Evolutionary conservation across 148 eudicot species (phyloP).

Genomic region (Camellia sinensis): DNA sequence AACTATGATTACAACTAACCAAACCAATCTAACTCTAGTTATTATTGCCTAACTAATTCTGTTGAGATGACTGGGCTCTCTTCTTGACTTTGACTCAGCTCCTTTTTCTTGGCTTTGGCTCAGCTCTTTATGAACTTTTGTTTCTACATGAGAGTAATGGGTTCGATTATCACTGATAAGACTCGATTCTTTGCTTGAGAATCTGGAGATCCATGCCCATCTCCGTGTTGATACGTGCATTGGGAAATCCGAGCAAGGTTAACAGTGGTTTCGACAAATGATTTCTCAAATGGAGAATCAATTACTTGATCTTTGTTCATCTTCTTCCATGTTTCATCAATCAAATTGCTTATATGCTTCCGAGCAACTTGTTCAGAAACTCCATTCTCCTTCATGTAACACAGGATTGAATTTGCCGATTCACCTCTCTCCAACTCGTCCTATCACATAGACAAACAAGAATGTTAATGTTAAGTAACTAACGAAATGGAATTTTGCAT

Average conservation of each 20-base stretch:
- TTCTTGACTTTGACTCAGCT: too few relatives aligned
- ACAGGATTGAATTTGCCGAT: conserved; percentile 24
- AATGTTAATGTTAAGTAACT: too few relatives aligned
- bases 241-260: conserved; percentile 33
- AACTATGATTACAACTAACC: too few relatives aligned
- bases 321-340: conserved; percentile 31
- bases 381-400: conserved; percentile 29
- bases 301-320: conserved; percentile 18
- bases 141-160: conserved; percentile 18
- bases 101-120: too few relatives aligned
- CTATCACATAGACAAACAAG: too few relatives aligned
- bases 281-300: conserved; percentile 1
- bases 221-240: conserved; percentile 35
- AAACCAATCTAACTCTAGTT: too few relatives aligned
- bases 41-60: too few relatives aligned
- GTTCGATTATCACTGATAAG: conserved; percentile 24
- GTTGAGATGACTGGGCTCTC: too few relatives aligned
- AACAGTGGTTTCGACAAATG: conserved; percentile 15
- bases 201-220: conserved; percentile 35
- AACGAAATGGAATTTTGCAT: too few relatives aligned
- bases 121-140: too few relatives aligned
- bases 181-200: conserved; percentile 24
- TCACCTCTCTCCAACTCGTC: conserved; percentile 34
- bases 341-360: conserved; percentile 21
- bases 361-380: conserved; percentile 23